phyloP scores from a whole-genome alignment of 257 asterid species.

The Eucommia ulmoides region DNA sequence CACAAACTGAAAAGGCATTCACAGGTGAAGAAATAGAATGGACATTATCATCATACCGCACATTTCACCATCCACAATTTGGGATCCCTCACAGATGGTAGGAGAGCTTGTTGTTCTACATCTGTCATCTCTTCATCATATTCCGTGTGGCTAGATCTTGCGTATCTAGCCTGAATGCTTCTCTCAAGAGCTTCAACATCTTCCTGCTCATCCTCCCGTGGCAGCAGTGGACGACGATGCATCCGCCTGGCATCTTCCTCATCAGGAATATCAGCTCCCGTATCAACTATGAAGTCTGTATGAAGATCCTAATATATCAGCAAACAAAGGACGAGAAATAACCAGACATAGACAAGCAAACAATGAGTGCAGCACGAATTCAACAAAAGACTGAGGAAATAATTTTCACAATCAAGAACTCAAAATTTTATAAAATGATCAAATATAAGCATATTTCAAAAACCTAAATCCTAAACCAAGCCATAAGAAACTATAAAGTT shows the following conservation, averaged over 20 bases:
- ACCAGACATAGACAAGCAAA: not conserved
- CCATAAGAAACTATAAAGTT: too few species aligned
- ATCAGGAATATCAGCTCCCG: slow-evolving; percentile 60
- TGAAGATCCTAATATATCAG: slow-evolving; percentile 16
- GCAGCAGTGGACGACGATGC: slow-evolving; percentile 71
- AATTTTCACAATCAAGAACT: not conserved
- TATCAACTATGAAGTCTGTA: slow-evolving; percentile 66
- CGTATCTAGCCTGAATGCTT: slow-evolving; percentile 69
- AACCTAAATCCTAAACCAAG: too few species aligned
- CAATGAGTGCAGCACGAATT: not conserved
- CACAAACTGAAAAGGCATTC: too few species aligned
- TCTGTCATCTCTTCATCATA: slow-evolving; percentile 92
- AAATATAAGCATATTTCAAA: not conserved
- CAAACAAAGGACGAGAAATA: slow-evolving; percentile 1
- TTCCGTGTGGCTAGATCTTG: slow-evolving; percentile 49
- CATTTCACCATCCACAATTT: slow-evolving; percentile 98
- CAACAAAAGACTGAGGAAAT: not conserved
- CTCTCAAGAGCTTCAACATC: slow-evolving; percentile 74
- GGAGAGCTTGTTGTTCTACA: slow-evolving; percentile 91
- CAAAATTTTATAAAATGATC: not conserved
- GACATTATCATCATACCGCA: slow-evolving; percentile 51
- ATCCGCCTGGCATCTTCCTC: slow-evolving; percentile 51
- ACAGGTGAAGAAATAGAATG: not conserved
- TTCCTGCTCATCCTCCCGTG: slow-evolving; percentile 80
- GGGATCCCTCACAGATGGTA: slow-evolving; percentile 96